phyloP scores from a whole-genome alignment of 305 asterid species.

The Fraxinus ornus region DNA sequence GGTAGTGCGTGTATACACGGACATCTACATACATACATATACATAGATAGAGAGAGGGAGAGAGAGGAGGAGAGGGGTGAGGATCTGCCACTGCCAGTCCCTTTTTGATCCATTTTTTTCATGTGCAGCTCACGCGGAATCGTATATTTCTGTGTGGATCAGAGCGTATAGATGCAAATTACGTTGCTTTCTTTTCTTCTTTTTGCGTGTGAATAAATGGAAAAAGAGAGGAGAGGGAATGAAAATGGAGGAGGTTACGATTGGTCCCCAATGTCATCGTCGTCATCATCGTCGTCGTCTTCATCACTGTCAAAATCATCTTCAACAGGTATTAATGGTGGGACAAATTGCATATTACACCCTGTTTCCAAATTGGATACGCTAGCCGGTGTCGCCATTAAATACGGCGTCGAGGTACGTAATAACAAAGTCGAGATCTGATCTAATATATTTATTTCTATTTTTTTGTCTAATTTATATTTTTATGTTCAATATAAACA shows the following conservation, averaged over 20 bases:
- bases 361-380: constrained; percentile 55
- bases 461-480: neutral
- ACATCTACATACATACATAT: too few relatives aligned
- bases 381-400: constrained; percentile 55
- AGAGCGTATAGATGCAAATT: constrained; percentile 9
- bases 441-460: neutral
- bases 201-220: constrained; percentile 20
- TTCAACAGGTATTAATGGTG: constrained; percentile 25
- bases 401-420: constrained; percentile 58
- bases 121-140: neutral
- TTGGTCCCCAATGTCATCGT: neutral
- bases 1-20: neutral
- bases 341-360: constrained; percentile 36
- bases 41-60: neutral
- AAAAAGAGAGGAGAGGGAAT: constrained; percentile 29
- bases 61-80: neutral
- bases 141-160: neutral
- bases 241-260: constrained; percentile 19
- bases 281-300: constrained; percentile 15
- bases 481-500: neutral
- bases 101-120: constrained; percentile 18
- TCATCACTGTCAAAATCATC: constrained; percentile 20
- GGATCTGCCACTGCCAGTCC: constrained; percentile 32
- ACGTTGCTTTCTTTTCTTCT: neutral
- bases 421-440: neutral